phyloP scores from a whole-genome alignment of 176 grass and related monocot genomes.

The Leersia perrieri region DNA sequence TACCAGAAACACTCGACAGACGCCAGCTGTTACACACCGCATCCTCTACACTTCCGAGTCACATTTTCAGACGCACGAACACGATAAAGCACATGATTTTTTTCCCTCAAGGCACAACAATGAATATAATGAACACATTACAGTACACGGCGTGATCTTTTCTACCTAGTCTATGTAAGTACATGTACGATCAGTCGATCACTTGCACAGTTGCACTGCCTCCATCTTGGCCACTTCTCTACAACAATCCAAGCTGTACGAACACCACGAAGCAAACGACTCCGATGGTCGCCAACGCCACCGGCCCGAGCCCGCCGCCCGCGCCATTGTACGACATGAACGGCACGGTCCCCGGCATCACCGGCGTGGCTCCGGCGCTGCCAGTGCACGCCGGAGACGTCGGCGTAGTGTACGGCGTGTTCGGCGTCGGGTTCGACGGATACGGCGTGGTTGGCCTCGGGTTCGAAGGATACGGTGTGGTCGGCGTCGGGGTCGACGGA shows the following conservation, averaged over 20 bases:
- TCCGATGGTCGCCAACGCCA: conserved; percentile 12
- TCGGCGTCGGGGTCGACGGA: neutral
- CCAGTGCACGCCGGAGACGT: conserved; percentile 32
- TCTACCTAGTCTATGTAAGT: neutral
- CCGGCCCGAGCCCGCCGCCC: neutral
- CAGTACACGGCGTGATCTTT: neutral
- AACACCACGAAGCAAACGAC: conserved; percentile 20
- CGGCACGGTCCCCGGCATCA: conserved; percentile 27
- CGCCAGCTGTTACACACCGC: too few species aligned
- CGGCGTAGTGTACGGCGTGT: conserved; percentile 30
- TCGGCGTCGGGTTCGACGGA: conserved; percentile 21
- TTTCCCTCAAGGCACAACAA: neutral
- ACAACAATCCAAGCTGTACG: conserved; percentile 39
- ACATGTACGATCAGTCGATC: too few species aligned
- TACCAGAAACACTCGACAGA: too few species aligned
- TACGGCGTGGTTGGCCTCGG: conserved; percentile 26
- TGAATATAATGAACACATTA: conserved; percentile 22
- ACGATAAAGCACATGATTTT: neutral
- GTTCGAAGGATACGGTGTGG: conserved; percentile 4
- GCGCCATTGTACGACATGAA: conserved; percentile 17
- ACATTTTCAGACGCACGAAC: neutral
- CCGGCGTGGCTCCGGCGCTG: conserved; percentile 15
- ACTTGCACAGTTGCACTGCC: conserved; percentile 42
- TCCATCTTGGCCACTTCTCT: conserved; percentile 42
- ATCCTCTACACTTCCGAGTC: too few species aligned